Evolutionary conservation across 2,329 filamentous ascomycete species (phyloP), one percentile per base, ranked within the genome.

Genomic region (Neoscytalidium dimidiatum): DNA sequence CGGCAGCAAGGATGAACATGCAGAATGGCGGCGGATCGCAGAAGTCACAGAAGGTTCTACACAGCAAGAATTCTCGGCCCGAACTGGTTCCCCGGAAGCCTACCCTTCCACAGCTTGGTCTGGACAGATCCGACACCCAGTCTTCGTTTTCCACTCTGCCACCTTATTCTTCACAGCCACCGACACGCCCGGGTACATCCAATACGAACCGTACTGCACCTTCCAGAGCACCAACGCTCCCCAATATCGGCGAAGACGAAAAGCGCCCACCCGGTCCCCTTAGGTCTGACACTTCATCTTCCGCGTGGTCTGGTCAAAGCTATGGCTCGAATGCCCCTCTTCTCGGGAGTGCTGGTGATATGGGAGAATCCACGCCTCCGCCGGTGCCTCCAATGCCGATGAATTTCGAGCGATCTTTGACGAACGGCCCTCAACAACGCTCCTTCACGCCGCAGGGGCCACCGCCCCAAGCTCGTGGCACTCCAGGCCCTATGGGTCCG

Each of bases 311-410:
- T 2, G 78, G 72, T 51, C 71, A 80, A n/a, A 91, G 84, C 72
- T 90, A 87, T 71, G 85, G 83, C 13, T 88, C 89, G 2, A 86
- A 89, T 66, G 84, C 86, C 7, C 86, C 90, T 0, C 81, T 92
- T 5, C 77, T 91, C 41, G 77, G 80, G 19, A 82, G 85, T 66
- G 87, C 88, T 5, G 83, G 84, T 33, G 82, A 84, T 6, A 90
- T 90, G 85, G 88, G 87, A 21, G 84, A 83, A 6, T 64, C 66
- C 19, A 69, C 64, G 43, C 66, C 72, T 1, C 73, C 74, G 19
- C 72, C 75, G 14, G 49, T 68, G 23, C 74, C 74, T 46, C 70
- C 74, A 6, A 71, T 77, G 68, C 53, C 53, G 21, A 38, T 46
- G 31, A 31, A 21, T 13, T 41, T 28, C 31, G 44, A 61, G n/a